These are phyloP conservation scores for Torulaspora gathmanii DNA, from an alignment of 805 yeast genomes.

Conservation along the genomic window DNA sequence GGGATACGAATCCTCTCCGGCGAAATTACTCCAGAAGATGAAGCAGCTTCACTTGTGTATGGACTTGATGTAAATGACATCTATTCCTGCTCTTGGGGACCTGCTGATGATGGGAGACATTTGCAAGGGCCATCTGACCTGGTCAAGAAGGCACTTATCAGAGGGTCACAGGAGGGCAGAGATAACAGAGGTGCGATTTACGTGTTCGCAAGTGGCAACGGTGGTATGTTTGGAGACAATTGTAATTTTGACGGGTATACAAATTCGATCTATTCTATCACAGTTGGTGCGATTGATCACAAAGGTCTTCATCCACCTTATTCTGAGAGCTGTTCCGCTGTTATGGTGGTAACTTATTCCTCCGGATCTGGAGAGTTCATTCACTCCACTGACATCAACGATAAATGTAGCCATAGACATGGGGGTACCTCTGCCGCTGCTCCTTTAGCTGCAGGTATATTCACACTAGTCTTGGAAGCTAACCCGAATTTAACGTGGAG, in stretches of 20 bases:
- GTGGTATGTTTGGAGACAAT: constrained; percentile 75
- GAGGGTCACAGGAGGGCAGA: constrained; percentile 81
- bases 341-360: constrained; percentile 86
- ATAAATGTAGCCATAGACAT: constrained; percentile 65
- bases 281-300: constrained; percentile 90
- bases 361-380: constrained; percentile 88
- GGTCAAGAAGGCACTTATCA: constrained; percentile 77
- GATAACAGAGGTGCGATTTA: constrained; percentile 76
- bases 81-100: constrained; percentile 98
- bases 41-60: constrained; percentile 81
- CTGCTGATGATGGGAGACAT: constrained; percentile 84
- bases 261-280: constrained; percentile 88
- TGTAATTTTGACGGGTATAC: constrained; percentile 98
- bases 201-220: constrained; percentile 96
- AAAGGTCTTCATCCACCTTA: constrained; percentile 83
- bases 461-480: constrained; percentile 72
- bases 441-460: constrained; percentile 95
- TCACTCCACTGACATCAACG: constrained; percentile 76
- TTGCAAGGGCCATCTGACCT: constrained; percentile 79
- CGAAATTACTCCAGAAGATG: constrained; percentile 75
- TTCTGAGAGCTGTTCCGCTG: constrained; percentile 92
- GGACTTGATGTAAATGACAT: constrained; percentile 83
- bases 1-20: constrained; percentile 89
- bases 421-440: constrained; percentile 99
- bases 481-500: constrained; percentile 93